Base-by-base conservation (phyloP, 805 yeast species). In the Pichia kluyveri region DNA sequence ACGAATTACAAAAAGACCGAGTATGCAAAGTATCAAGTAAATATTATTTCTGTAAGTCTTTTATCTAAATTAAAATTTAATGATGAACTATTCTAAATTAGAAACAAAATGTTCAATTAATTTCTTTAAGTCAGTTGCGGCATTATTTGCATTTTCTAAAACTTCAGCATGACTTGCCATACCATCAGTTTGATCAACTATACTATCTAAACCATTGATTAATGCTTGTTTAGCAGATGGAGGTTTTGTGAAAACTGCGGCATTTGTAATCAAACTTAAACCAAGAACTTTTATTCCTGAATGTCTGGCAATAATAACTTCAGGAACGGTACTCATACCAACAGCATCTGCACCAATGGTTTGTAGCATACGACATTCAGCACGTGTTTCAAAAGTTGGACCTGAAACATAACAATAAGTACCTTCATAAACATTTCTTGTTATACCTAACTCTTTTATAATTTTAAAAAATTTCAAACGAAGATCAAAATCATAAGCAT, bases 311-410 rank as follows among this genome's bases (percentile, higher is more conserved):
- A 88, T 83, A 51, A 88, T 79, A 2, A 88, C 96, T 66, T 91
- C 99, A 0, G 99, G 97, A 34, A 91, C 97, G 0, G 98, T 93
- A 49, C 96, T 85, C 99, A 91, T 91, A 5, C 98, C 98, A 2
- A 90, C 98, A 0, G 93, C 86, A 65, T 91, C 98, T 45, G 87
- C 96, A 10, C 98, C 98, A 30, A 84, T 54, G 7, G 68, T 56
- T 51, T 80, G 65, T 42, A 91, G 69, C 72, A 82, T 72, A 49
- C 95, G 73, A n/a, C 83, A 84, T 68, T 91, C 99, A 0, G 97
- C 96, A 57, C 96, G 74, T 3, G 86, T 77, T 69, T 91, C 99
- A 65, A 83, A 91, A 1, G 96, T 86, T 5, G 99, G 98, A 0
- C 99, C 99, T 7, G 95, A 77, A 8, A 83, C 95, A 65, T 77